Conservation (phyloP, 1,284 basidiomycete genomes). For the Tylopilus orsonianus region DNA sequence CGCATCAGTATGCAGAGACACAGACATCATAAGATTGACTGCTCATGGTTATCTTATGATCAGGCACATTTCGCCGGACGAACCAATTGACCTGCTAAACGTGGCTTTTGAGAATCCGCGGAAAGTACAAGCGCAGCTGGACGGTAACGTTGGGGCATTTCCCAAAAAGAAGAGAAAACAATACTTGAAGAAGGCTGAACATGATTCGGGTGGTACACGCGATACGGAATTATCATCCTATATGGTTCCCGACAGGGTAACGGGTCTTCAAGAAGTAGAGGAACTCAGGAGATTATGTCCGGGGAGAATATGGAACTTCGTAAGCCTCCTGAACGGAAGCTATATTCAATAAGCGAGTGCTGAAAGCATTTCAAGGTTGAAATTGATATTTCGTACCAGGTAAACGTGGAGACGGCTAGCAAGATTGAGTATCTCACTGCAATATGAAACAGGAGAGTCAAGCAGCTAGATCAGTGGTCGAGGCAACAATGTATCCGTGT, state of each 20-base stretch:
- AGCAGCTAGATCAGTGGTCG: slow-evolving; percentile 53
- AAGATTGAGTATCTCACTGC: slow-evolving; percentile 2
- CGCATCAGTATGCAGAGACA: slow-evolving; percentile 55
- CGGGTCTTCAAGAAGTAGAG: slow-evolving; percentile 73
- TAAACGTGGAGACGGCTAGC: slow-evolving; percentile 36
- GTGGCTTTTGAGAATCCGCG: slow-evolving; percentile 96
- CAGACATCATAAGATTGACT: neutral
- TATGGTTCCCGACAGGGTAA: slow-evolving; percentile 84
- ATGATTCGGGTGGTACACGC: neutral
- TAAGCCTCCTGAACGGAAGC: slow-evolving; percentile 37
- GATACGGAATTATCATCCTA: slow-evolving; percentile 38
- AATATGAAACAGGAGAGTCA: slow-evolving; percentile 58
- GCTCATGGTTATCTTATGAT: slow-evolving; percentile 18
- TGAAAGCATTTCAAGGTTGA: slow-evolving; percentile 55
- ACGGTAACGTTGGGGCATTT: slow-evolving; percentile 46
- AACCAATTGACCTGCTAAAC: slow-evolving; percentile 93
- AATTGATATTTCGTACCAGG: slow-evolving; percentile 81
- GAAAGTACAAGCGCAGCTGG: slow-evolving; percentile 50
- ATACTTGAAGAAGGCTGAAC: slow-evolving; percentile 16
- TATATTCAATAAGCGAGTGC: neutral
- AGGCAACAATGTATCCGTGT: slow-evolving; percentile 79
- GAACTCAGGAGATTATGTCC: slow-evolving; percentile 78
- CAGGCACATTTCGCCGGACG: slow-evolving; percentile 68
- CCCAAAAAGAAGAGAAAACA: slow-evolving; percentile 45
- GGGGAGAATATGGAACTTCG: slow-evolving; percentile 85